Evolutionary conservation across 2,329 filamentous ascomycete species (phyloP).

Genomic region (Trichoderma sp.): DNA sequence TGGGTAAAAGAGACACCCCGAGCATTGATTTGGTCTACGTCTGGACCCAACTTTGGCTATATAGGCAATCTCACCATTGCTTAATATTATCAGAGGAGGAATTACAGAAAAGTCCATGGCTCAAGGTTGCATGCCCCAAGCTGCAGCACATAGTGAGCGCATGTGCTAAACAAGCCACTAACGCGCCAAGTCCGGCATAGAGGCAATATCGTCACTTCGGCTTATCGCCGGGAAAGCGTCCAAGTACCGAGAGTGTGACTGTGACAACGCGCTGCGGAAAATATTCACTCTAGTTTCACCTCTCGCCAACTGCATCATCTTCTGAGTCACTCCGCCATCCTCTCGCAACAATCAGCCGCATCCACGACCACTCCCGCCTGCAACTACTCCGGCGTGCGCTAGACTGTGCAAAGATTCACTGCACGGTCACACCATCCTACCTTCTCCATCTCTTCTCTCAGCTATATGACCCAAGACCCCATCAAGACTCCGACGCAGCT

Average conservation of each 20-base stretch:
- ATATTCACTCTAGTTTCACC: background rate
- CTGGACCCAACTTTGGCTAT: too few relatives aligned
- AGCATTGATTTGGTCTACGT: too few relatives aligned
- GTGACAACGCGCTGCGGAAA: conserved; percentile 34
- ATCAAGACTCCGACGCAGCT: conserved; percentile 51
- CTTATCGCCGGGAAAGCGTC: conserved; percentile 38
- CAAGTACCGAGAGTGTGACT: conserved; percentile 20
- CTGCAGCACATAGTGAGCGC: background rate
- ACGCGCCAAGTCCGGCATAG: background rate
- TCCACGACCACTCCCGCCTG: conserved; percentile 11
- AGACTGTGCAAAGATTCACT: conserved; percentile 56
- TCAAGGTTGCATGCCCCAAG: background rate
- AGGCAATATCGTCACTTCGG: conserved; percentile 32
- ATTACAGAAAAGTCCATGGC: background rate
- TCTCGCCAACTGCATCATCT: background rate
- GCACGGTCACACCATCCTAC: conserved; percentile 53
- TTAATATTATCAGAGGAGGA: background rate
- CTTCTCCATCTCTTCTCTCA: conserved; percentile 44
- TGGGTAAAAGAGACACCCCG: too few relatives aligned
- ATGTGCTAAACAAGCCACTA: background rate
- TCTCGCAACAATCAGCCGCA: conserved; percentile 27
- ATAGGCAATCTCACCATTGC: background rate
- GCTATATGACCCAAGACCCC: conserved; percentile 69
- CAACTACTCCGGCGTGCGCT: conserved; percentile 26
- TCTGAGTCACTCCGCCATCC: background rate